These are phyloP conservation scores for Sugiyamaella chiloensis DNA, from an alignment of 805 yeast genomes.

Conservation along the genomic window DNA sequence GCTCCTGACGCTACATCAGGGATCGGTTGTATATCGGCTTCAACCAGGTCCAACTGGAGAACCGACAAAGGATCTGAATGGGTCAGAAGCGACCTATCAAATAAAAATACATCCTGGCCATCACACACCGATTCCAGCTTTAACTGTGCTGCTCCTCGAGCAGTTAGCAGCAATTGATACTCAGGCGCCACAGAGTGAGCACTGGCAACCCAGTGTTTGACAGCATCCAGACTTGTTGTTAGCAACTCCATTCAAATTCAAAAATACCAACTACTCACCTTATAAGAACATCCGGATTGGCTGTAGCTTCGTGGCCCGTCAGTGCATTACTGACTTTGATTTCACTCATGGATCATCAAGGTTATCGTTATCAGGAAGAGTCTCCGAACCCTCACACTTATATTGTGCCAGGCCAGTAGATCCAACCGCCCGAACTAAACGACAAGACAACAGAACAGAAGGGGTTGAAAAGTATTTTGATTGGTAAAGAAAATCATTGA, in stretches of 20 bases:
- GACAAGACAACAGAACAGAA: too few relatives aligned
- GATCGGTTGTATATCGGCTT: background rate
- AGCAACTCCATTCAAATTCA: background rate
- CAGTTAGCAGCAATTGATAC: slow-evolving; percentile 29
- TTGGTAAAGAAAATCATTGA: too few relatives aligned
- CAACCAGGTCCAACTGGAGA: background rate
- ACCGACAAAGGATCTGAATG: background rate
- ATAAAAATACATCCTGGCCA: slow-evolving; percentile 28
- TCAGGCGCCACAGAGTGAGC: slow-evolving; percentile 20
- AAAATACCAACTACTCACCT: slow-evolving; percentile 17
- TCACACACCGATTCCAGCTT: slow-evolving; percentile 26
- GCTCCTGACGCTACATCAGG: background rate
- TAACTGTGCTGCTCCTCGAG: slow-evolving; percentile 30
- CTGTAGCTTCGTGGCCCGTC: slow-evolving; percentile 23
- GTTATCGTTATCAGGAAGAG: slow-evolving; percentile 2
- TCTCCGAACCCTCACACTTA: slow-evolving; percentile 1
- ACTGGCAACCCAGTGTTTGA: slow-evolving; percentile 20
- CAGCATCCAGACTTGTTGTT: slow-evolving; percentile 22
- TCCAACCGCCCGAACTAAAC: too few relatives aligned
- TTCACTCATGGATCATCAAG: slow-evolving; percentile 9
- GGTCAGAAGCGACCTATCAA: slow-evolving; percentile 24
- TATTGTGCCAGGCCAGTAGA: too few relatives aligned
- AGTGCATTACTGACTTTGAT: slow-evolving; percentile 29
- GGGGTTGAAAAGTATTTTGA: too few relatives aligned
- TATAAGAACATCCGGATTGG: slow-evolving; percentile 23